Base-by-base conservation (phyloP, 371 early-diverging fungal genomes). In the Lichtheimia ramosa region DNA sequence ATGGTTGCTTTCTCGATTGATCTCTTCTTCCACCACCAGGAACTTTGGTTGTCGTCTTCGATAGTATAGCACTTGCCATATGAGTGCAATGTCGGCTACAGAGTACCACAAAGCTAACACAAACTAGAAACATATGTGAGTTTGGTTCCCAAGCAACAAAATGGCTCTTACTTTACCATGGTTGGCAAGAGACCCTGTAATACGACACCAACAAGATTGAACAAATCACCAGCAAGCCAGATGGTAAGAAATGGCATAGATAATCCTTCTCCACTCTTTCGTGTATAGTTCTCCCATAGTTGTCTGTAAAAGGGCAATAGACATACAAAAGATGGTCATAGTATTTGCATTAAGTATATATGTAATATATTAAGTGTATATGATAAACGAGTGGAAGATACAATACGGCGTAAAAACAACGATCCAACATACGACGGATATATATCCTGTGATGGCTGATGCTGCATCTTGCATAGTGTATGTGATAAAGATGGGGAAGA, bases 221-320 rank as follows among this genome's bases (percentile, higher is more conserved):
- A 82, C 27, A 91, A 65, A 63, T 95, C 95, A 14, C 94, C 95
- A 1, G 83, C 79, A n/a, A 92, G 70, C 95, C 95, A 95, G 65
- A 90, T 84, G 20, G 84, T 74, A 8, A 95, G 63, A 60, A 94
- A 92, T 1, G 79, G 69, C 62, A 89, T 62, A 18, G 89, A 86
- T 15, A 95, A 68, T 5, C 85, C 86, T 54, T 87, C 83, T 7
- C 87, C 83, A 51, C 75, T 82, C 60, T 84, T 74, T 2, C 78
- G 65, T 60, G 61, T 71, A 65, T 82, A 89, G 59, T 90, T 91
- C 64, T 76, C 78, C 66, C 73, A 83, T 27, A 88, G 63, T 71
- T 88, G 88, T 71, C 74, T 74, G 58, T 7, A 25, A 43, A 40
- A 15, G 39, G n/a, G 8, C 14, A 10, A 40, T 25, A n/a, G 18